A percentile compares a stretch with the other conserved stretches of the same genome.
These are phyloP conservation scores for Paratrypanosoma confusum DNA, from an alignment of 208 protist species.

Conservation along the genomic window DNA sequence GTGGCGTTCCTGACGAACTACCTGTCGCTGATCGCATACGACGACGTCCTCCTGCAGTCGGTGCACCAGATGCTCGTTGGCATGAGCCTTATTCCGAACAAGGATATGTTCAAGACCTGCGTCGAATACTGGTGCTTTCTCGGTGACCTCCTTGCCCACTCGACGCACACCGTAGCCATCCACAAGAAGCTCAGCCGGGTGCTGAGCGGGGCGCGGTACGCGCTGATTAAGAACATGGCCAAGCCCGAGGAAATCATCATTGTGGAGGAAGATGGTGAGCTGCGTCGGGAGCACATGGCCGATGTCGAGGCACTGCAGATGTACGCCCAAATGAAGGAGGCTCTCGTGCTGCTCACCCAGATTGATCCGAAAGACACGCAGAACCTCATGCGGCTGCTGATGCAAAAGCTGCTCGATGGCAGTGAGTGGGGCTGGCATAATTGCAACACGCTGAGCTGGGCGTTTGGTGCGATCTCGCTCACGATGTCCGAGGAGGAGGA, in stretches of 20 bases:
- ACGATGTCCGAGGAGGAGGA: slow-evolving; percentile 95
- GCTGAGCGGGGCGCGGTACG: slow-evolving; percentile 85
- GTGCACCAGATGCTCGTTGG: slow-evolving; percentile 88
- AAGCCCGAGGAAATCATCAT: slow-evolving; percentile 99
- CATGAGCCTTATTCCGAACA: slow-evolving; percentile 94
- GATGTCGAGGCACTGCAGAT: slow-evolving; percentile 96
- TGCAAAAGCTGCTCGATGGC: slow-evolving; percentile 71
- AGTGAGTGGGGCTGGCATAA: slow-evolving; percentile 94
- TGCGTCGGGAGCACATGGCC: slow-evolving; percentile 93
- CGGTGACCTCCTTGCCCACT: slow-evolving; percentile 43
- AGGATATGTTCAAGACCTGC: slow-evolving; percentile 98
- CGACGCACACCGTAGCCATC: slow-evolving; percentile 27
- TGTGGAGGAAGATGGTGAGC: slow-evolving; percentile 97
- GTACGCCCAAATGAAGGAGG: slow-evolving; percentile 96
- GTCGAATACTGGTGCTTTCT: slow-evolving; percentile 98
- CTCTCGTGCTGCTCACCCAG: slow-evolving; percentile 97
- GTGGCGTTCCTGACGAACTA: slow-evolving; percentile 91
- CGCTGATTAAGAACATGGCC: slow-evolving; percentile 97
- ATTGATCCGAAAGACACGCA: slow-evolving; percentile 93
- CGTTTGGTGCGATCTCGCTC: slow-evolving; percentile 97
- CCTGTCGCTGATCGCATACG: slow-evolving; percentile 76
- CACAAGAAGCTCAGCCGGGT: slow-evolving; percentile 44
- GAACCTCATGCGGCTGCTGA: slow-evolving; percentile 90
- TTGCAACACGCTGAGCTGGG: slow-evolving; percentile 99
- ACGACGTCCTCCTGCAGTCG: slow-evolving; percentile 58